These are phyloP conservation scores for Saprolegnia parasitica DNA, from an alignment of 352 stramenopile genomes.

Conservation along the genomic window DNA sequence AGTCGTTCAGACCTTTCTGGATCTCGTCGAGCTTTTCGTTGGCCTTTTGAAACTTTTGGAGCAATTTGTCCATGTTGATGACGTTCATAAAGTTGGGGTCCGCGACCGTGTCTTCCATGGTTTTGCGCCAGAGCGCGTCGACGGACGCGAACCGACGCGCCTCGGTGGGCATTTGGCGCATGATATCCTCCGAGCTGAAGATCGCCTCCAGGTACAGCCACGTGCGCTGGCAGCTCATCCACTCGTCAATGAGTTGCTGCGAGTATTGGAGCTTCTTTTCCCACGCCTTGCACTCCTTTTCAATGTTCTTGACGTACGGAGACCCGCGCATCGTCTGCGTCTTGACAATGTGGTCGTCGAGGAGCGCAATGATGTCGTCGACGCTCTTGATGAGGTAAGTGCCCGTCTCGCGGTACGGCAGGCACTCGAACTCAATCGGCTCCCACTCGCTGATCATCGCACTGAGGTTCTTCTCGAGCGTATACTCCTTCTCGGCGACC, in stretches of 20 bases:
- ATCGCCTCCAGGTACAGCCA: constrained; percentile 96
- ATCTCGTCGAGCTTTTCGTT: constrained; percentile 94
- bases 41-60: constrained; percentile 89
- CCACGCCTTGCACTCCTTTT: constrained; percentile 87
- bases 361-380: constrained; percentile 88
- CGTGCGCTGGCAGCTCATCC: constrained; percentile 90
- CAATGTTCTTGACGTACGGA: constrained; percentile 92
- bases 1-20: constrained; percentile 91
- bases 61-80: constrained; percentile 83
- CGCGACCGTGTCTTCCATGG: constrained; percentile 85
- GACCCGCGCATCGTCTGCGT: constrained; percentile 94
- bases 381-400: constrained; percentile 85
- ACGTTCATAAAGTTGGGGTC: constrained; percentile 88
- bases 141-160: constrained; percentile 84
- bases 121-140: constrained; percentile 88
- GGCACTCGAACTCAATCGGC: constrained; percentile 90
- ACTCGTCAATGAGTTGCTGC: constrained; percentile 91
- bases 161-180: constrained; percentile 93
- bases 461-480: constrained; percentile 89
- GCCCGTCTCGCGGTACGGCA: constrained; percentile 89
- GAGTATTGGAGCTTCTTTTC: constrained; percentile 86
- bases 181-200: constrained; percentile 94
- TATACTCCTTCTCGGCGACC: constrained; percentile 94
- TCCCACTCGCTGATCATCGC: constrained; percentile 94
- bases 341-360: constrained; percentile 94